Evolutionary conservation across 2,329 filamentous ascomycete species (phyloP), one percentile per base, ranked within the genome.

Genomic region (Cryphonectria nitschkei): DNA sequence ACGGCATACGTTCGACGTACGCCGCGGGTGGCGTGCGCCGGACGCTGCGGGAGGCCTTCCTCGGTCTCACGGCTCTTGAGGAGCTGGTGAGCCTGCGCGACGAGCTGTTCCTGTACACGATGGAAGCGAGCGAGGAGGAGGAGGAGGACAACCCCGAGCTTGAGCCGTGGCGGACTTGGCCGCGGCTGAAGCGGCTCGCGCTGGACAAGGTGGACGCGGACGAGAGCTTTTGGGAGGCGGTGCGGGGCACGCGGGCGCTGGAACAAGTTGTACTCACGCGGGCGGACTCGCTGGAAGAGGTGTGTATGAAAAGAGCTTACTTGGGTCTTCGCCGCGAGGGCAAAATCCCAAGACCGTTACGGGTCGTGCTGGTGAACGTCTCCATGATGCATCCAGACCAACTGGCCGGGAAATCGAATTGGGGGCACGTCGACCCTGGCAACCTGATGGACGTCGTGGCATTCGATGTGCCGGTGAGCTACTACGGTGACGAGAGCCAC

Each of bases 21-120:
- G 84, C 86, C 69, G 80, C 81, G 70, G 75, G 82, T 76, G 76
- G 76, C 70, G 78, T 83, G 61, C 78, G 80, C 54, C 78, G 76
- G 39, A 81, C 80, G 5, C 79, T 87, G 9, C 80, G 81, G 14
- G 79, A 83, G n/a, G 85, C 83, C 0, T 85, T 87, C 69, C 75
- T 78, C 73, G 75, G 79, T 62, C 80, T 87, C 0, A 76, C 79
- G 54, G 76, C 74, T 43, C 77, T 87, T 11, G 82, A 87, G 70
- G 84, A 86, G 73, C 84, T 87, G 69, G 81, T 83, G 58, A 84
- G 82, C 74, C 78, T 85, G 29, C 80, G 79, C 9, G 84, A 86
- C 65, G 85, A 86, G 72, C 80, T 85, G 6, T 79, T 78, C n/a
- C 74, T 86, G 69, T 78, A 77, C 64, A 72, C 80, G 0, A 68